Conservation (phyloP, 257 asterid species). For the Galeopsis tetrahit region DNA sequence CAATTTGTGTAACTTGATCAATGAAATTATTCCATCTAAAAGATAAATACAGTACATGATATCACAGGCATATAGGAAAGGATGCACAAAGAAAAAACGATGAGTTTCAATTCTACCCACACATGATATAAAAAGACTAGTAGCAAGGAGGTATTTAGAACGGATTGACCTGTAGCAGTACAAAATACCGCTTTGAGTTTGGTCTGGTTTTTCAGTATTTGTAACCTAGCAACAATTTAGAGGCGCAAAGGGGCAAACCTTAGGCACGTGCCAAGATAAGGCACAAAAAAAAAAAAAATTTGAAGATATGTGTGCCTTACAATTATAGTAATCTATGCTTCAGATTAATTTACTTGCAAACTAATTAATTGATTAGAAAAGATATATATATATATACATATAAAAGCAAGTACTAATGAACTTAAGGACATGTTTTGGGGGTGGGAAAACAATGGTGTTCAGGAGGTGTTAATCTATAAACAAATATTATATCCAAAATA, state of each 20-base stretch:
- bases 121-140: conserved; percentile 7
- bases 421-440: background rate
- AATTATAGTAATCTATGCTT: background rate
- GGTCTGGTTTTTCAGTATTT: too few species aligned
- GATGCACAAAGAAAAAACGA: background rate
- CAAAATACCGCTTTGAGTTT: background rate
- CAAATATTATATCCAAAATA: background rate
- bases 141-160: background rate
- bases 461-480: background rate
- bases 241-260: too few species aligned
- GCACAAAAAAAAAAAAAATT: background rate
- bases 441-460: background rate
- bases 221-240: too few species aligned
- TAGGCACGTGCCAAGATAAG: too few species aligned
- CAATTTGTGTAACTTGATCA: conserved; percentile 25
- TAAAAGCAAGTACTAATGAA: background rate
- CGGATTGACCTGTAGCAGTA: background rate
- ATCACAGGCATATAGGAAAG: background rate
- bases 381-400: background rate
- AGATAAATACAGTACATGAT: conserved; percentile 22
- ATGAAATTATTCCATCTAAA: conserved; percentile 10
- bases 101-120: background rate
- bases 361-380: background rate
- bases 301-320: background rate
- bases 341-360: background rate